Evolutionary conservation across 345 rosid genomes (phyloP).

Genomic region (Aquilaria malaccensis): DNA sequence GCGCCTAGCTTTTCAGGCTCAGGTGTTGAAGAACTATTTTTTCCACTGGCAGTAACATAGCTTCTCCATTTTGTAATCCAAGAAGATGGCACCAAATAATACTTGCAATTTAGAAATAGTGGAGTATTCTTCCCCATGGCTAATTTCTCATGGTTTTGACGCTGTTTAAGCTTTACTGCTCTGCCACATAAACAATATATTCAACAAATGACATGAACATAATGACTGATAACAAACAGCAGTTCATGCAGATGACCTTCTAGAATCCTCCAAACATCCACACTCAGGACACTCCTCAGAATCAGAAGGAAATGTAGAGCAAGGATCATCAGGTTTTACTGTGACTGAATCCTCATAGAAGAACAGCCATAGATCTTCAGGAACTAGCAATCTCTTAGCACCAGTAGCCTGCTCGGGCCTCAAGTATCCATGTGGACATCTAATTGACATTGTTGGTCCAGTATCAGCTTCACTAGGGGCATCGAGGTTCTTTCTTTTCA

Average conservation of each 20-base stretch:
- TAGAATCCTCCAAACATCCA: constrained; percentile 77
- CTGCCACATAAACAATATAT: constrained; percentile 40
- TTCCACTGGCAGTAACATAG: constrained; percentile 63
- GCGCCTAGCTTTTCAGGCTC: constrained; percentile 68
- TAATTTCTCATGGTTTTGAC: constrained; percentile 83
- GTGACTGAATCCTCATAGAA: constrained; percentile 64
- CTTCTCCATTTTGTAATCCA: constrained; percentile 89
- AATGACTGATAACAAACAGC: constrained; percentile 5
- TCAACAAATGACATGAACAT: constrained; percentile 18
- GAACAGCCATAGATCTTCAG: constrained; percentile 84
- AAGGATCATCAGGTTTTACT: constrained; percentile 59
- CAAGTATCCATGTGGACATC: constrained; percentile 72
- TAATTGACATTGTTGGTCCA: constrained; percentile 68
- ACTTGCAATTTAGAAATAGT: constrained; percentile 42
- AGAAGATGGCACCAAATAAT: constrained; percentile 71
- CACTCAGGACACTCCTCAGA: constrained; percentile 65
- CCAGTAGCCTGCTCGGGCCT: constrained; percentile 89
- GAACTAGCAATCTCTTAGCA: constrained; percentile 80
- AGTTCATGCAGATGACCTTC: constrained; percentile 49
- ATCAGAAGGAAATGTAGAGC: constrained; percentile 49
- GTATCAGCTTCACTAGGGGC: constrained; percentile 91
- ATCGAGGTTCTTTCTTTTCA: constrained; percentile 82
- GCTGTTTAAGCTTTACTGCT: constrained; percentile 70
- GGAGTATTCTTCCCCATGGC: constrained; percentile 60
- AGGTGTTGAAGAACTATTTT: constrained; percentile 45